Conservation (phyloP, 768 basidiomycete genomes). For the Lactarius akahatsu region DNA sequence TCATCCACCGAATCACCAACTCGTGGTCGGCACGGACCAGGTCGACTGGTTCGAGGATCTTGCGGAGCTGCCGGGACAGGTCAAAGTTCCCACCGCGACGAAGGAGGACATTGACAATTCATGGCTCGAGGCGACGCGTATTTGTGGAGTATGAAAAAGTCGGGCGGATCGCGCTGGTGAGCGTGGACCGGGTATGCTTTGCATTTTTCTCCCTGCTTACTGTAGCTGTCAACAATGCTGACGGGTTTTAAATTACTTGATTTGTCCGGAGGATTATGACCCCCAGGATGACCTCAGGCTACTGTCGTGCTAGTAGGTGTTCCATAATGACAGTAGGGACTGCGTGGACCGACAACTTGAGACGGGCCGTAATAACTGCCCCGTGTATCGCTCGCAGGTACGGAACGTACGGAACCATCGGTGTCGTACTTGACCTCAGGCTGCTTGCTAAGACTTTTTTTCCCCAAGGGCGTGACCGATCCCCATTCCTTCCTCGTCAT, state of each 20-base stretch:
- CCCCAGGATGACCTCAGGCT: conserved; percentile 74
- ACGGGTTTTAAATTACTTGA: not conserved
- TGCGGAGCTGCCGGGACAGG: conserved; percentile 66
- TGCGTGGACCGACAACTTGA: conserved; percentile 62
- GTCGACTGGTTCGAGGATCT: conserved; percentile 81
- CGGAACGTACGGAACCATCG: conserved; percentile 40
- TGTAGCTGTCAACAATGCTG: not conserved
- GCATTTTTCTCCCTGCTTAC: not conserved
- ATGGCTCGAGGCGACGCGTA: no score
- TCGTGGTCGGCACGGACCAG: conserved; percentile 70
- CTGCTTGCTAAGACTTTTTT: no score
- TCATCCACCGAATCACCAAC: conserved; percentile 84
- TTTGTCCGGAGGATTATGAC: conserved; percentile 83
- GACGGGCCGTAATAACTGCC: conserved; percentile 82
- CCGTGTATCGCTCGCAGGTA: conserved; percentile 81
- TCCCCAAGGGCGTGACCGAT: no score
- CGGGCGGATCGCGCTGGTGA: conserved; percentile 53
- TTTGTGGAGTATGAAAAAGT: not conserved
- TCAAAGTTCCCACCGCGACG: conserved; percentile 72
- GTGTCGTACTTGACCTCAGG: no score
- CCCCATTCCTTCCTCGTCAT: no score
- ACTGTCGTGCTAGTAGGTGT: conserved; percentile 79
- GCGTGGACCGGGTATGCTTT: conserved; percentile 63
- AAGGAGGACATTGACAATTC: conserved; percentile 62
- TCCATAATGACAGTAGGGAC: conserved; percentile 54